Evolutionary conservation across 1,139 yeast genomes (phyloP), one percentile per base, ranked within the genome.

Genomic region (Pichia sp.): DNA sequence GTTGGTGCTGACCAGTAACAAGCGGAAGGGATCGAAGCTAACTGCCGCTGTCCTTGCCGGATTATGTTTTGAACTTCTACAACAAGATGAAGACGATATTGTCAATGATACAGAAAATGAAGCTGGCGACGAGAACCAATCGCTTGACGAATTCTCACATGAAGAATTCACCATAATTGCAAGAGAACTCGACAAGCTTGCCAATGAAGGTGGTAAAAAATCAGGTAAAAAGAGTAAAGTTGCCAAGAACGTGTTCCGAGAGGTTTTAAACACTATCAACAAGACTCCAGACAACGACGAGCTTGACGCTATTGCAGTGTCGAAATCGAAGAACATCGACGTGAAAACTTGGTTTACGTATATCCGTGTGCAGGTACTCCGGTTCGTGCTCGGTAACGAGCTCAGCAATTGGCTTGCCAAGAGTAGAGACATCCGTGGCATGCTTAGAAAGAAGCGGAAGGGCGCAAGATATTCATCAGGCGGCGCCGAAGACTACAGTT

Each of bases 351-450:
- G 95, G 95, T 78, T 72, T 58, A 76, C 83, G 53, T 79, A 83
- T 60, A 66, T 82, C 48, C 73, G 90, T 54, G 70, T 85, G 51
- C 76, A 82, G 52, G 82, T 79, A 57, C 73, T 85, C 62, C 80
- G 80, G 61, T 86, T 89, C 86, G 75, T 83, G n/a, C 84, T 81
- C 62, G 83, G 87, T 42, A 77, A 80, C 41, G 88, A 88, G 1
- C 74, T 85, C 18, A 86, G 82, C 59, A 74, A 74, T 55, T 89
- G 85, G 62, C 56, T 58, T 25, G 53, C 58, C 7, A 43, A 44
- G 10, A 49, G 57, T 10, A 51, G 47, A 25, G 56, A 55, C 21
- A 50, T 57, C 2, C 44, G 54, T 21, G 30, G n/a, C 7, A 46
- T 60, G 47, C 42, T 60, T 6, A 53, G 52, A 10, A 57, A 34